A percentile compares a stretch with the other conserved stretches of the same genome.
Conservation (phyloP, 1,284 basidiomycete species). For the Lentinula novae-zelandiae region DNA sequence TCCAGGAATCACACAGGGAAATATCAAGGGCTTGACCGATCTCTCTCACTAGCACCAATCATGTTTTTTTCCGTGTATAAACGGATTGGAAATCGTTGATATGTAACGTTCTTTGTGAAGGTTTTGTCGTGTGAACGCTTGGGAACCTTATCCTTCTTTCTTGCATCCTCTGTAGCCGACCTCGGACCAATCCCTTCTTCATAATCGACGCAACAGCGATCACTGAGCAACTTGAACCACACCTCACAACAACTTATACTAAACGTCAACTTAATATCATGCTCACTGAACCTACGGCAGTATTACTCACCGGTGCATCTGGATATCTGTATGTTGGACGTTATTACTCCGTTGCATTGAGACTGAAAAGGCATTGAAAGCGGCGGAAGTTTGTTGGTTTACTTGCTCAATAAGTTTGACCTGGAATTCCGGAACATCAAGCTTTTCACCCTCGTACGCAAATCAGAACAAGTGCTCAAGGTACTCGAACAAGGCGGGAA, state of each 20-base stretch:
- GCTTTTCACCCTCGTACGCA: slow-evolving; percentile 14
- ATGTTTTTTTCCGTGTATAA: too few relatives aligned
- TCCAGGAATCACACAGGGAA: slow-evolving; percentile 36
- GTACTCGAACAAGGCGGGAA: slow-evolving; percentile 6
- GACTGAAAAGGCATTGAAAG: neutral
- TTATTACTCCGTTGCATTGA: neutral
- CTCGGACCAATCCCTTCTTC: neutral
- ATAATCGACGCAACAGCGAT: neutral
- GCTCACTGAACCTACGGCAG: neutral
- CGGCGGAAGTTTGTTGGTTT: slow-evolving; percentile 13
- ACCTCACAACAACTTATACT: neutral
- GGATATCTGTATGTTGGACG: slow-evolving; percentile 14
- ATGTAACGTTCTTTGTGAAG: too few relatives aligned
- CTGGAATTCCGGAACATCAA: neutral
- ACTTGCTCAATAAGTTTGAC: slow-evolving; percentile 6
- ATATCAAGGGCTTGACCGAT: slow-evolving; percentile 14
- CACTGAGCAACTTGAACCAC: neutral
- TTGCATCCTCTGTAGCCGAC: neutral
- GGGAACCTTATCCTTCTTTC: neutral
- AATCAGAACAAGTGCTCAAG: slow-evolving; percentile 8
- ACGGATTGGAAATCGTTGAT: too few relatives aligned
- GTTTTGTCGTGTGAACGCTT: neutral
- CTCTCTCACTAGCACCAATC: neutral
- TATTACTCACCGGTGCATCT: slow-evolving; percentile 15
- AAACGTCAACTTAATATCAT: neutral